phyloP scores from a whole-genome alignment of 148 eudicot genomes.

The Pharnaceum exiguum region DNA sequence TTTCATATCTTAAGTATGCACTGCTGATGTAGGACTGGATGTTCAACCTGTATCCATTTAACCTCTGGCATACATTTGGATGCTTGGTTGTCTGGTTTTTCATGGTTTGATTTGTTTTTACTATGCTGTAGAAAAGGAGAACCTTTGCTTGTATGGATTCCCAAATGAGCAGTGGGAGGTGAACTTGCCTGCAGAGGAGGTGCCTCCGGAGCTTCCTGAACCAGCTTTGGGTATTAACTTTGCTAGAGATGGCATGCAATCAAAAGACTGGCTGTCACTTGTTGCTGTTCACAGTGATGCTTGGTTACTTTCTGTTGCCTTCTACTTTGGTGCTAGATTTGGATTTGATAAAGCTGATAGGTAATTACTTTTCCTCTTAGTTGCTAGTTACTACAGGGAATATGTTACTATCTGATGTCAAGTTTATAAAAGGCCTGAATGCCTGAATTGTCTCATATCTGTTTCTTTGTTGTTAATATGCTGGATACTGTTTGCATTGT shows the following conservation, averaged over 20 bases:
- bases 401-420: too few relatives aligned
- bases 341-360: slow-evolving; percentile 65
- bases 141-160: slow-evolving; percentile 67
- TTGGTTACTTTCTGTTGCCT: slow-evolving; percentile 69
- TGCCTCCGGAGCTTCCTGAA: slow-evolving; percentile 76
- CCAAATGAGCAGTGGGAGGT: slow-evolving; percentile 79
- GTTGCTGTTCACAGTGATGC: slow-evolving; percentile 80
- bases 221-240: slow-evolving; percentile 80
- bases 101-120: neutral
- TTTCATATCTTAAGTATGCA: too few relatives aligned
- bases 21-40: too few relatives aligned
- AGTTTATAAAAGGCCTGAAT: too few relatives aligned
- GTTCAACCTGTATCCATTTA: too few relatives aligned
- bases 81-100: neutral
- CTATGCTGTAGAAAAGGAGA: slow-evolving; percentile 53
- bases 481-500: neutral
- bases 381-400: neutral
- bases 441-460: too few relatives aligned
- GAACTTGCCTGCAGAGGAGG: slow-evolving; percentile 73
- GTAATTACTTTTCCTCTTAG: slow-evolving; percentile 19
- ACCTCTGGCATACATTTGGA: too few relatives aligned
- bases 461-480: too few relatives aligned
- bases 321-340: slow-evolving; percentile 70
- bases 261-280: slow-evolving; percentile 65
- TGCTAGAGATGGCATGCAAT: slow-evolving; percentile 75